These are phyloP conservation scores for Plantago major DNA, from an alignment of 257 asterid genomes.

Conservation along the genomic window DNA sequence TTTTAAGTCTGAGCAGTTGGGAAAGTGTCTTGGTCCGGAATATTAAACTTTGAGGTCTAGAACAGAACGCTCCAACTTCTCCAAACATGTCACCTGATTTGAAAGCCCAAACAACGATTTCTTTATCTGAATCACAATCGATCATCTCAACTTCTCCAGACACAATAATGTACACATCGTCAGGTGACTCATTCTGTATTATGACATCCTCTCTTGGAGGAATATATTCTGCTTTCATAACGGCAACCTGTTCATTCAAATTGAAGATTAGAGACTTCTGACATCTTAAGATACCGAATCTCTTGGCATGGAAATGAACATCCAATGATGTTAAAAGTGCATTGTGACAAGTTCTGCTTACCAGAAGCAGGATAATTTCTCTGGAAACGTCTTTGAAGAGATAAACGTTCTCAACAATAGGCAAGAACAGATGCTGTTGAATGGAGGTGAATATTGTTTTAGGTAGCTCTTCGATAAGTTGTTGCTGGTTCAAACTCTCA, in stretches of 20 bases:
- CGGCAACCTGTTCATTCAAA: slow-evolving; percentile 56
- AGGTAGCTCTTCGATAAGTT: slow-evolving; percentile 81
- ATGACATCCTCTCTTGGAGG: slow-evolving; percentile 95
- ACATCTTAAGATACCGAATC: too few species aligned
- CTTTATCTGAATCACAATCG: slow-evolving; percentile 55
- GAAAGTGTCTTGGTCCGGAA: slow-evolving; percentile 82
- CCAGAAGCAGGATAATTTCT: slow-evolving; percentile 62
- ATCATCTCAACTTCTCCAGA: slow-evolving; percentile 91
- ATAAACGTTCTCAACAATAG: slow-evolving; percentile 63
- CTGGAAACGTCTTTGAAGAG: slow-evolving; percentile 70
- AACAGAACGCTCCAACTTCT: slow-evolving; percentile 80
- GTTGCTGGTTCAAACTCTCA: slow-evolving; percentile 81
- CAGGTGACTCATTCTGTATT: slow-evolving; percentile 72
- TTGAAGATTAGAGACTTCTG: background rate
- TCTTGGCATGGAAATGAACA: slow-evolving; percentile 34
- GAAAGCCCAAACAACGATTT: slow-evolving; percentile 45
- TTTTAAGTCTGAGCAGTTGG: slow-evolving; percentile 68
- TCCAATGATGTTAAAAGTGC: background rate
- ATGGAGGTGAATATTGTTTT: slow-evolving; percentile 71
- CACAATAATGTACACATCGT: slow-evolving; percentile 78
- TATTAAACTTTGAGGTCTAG: slow-evolving; percentile 66
- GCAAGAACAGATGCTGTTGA: slow-evolving; percentile 71
- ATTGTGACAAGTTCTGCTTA: slow-evolving; percentile 18
- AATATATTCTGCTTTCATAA: slow-evolving; percentile 77
- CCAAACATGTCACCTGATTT: slow-evolving; percentile 72